These are phyloP conservation scores for Ascochyta viciae-villosae DNA, from an alignment of 2,329 filamentous ascomycete genomes.

Conservation along the genomic window DNA sequence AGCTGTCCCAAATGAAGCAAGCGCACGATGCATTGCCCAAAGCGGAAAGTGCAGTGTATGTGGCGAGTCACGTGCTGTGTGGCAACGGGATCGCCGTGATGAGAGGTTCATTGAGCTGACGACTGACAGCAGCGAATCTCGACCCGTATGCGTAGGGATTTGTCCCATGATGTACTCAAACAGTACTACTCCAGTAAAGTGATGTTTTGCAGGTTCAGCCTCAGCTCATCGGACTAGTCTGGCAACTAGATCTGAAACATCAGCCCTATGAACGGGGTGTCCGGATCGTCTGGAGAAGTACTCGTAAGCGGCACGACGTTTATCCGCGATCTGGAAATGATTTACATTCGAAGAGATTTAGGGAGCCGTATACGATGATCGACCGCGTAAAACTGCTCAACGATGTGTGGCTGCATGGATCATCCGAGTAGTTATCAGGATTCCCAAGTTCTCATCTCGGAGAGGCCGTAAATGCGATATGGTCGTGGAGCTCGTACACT, in stretches of 20 bases:
- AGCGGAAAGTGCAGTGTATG: conserved; percentile 2
- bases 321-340: conserved; percentile 10
- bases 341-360: conserved; percentile 1
- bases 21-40: neutral
- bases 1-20: neutral
- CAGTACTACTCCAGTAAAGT: neutral
- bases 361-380: conserved; percentile 4
- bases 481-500: neutral
- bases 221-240: conserved; percentile 13
- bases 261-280: conserved; percentile 20
- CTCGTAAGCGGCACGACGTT: conserved; percentile 7
- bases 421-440: neutral
- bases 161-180: neutral
- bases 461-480: conserved; percentile 11
- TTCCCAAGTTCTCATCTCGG: conserved; percentile 8
- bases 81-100: conserved; percentile 13
- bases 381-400: conserved; percentile 7
- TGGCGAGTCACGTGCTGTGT: conserved; percentile 12
- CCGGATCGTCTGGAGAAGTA: conserved; percentile 6
- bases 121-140: neutral
- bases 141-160: neutral
- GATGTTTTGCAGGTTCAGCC: conserved; percentile 2
- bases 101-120: conserved; percentile 1
- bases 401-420: conserved; percentile 1
- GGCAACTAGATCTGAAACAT: conserved; percentile 14